Percentiles rank a stretch among this genome's conserved stretches.
These are phyloP conservation scores for Talaromyces sp. DNA, from an alignment of 2,329 filamentous ascomycete species.

Conservation along the genomic window DNA sequence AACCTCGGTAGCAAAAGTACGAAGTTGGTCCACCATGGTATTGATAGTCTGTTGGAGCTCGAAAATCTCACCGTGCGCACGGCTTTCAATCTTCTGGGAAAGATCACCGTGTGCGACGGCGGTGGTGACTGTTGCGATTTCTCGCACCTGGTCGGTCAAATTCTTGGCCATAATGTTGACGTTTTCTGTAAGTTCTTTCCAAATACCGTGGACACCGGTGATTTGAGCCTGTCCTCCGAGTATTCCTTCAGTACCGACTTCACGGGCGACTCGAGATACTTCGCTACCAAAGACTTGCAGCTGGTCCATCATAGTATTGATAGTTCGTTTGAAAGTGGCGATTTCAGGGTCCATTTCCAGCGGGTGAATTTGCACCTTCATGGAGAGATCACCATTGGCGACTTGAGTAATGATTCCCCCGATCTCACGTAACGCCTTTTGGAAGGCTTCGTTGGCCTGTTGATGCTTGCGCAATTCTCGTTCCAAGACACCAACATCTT, in stretches of 20 bases:
- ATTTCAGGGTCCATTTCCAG: constrained; percentile 95
- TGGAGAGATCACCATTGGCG: constrained; percentile 83
- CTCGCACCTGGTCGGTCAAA: constrained; percentile 69
- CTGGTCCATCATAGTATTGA: constrained; percentile 96
- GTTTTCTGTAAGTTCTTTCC: constrained; percentile 86
- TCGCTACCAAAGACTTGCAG: constrained; percentile 88
- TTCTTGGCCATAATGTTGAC: constrained; percentile 75
- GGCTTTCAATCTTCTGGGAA: constrained; percentile 70
- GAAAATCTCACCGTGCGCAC: constrained; percentile 68
- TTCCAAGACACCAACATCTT: constrained; percentile 83
- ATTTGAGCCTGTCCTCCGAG: constrained; percentile 85
- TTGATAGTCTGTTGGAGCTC: constrained; percentile 77
- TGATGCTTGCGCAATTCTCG: constrained; percentile 94
- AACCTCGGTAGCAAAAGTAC: constrained; percentile 74
- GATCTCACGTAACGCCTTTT: constrained; percentile 93
- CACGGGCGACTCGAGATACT: constrained; percentile 81
- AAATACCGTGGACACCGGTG: constrained; percentile 82
- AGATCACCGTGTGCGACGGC: constrained; percentile 71
- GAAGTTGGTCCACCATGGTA: constrained; percentile 76
- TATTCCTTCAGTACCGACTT: constrained; percentile 86
- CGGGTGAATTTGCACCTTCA: constrained; percentile 85
- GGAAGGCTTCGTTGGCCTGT: constrained; percentile 96
- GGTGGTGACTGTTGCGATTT: constrained; percentile 74
- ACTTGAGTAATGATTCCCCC: constrained; percentile 96
- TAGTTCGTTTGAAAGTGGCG: constrained; percentile 87